Evolutionary conservation across 352 stramenopile species (phyloP).

Genomic region (Phytopythium oedochilum): DNA sequence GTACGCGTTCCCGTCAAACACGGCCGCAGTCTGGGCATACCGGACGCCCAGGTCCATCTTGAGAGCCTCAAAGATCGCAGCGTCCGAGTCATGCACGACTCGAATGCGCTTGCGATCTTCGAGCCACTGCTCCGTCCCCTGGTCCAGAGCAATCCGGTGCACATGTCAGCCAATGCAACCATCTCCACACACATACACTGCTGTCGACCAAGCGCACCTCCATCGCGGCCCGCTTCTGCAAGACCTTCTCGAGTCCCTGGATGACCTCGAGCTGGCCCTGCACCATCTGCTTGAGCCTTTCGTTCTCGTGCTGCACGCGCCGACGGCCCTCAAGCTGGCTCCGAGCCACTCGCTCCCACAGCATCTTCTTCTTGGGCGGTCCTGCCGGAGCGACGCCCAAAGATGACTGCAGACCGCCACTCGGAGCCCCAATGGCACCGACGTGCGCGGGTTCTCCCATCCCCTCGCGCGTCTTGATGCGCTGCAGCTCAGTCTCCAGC

Average conservation of each 20-base stretch:
- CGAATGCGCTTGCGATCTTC: conserved; percentile 16
- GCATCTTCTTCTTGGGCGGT: background rate
- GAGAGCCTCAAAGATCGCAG: conserved; percentile 13
- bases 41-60: conserved; percentile 15
- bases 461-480: conserved; percentile 12
- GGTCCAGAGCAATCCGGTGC: background rate
- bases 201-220: background rate
- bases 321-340: conserved; percentile 26
- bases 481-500: conserved; percentile 24
- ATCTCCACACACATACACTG: too few relatives aligned
- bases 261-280: conserved; percentile 22
- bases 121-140: conserved; percentile 11
- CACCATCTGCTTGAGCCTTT: conserved; percentile 24
- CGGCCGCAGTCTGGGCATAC: conserved; percentile 10
- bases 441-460: background rate
- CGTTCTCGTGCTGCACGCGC: conserved; percentile 26
- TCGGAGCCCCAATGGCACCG: background rate
- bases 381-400: background rate
- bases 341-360: conserved; percentile 27
- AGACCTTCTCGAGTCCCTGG: conserved; percentile 22
- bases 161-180: background rate
- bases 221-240: conserved; percentile 20
- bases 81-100: conserved; percentile 15
- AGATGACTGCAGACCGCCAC: background rate
- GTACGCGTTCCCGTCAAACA: conserved; percentile 12